Base-by-base conservation (phyloP, 1,284 basidiomycete genomes). In the Quambalaria eucalypti region DNA sequence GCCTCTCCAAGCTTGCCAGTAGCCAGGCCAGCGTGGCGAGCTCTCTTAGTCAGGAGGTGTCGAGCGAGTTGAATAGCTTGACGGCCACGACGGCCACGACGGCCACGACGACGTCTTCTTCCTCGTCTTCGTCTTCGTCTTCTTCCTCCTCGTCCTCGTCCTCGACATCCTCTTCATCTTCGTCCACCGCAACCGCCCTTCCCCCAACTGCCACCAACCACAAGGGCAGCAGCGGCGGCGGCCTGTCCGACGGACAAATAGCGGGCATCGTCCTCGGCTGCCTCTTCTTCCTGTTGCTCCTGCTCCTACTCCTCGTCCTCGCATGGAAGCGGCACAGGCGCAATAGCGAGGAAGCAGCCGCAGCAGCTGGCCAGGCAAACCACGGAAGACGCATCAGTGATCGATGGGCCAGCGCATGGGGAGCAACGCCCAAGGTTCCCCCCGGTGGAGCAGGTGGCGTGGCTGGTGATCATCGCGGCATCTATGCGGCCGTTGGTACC, bases 211-310 rank as follows among this genome's bases (percentile, higher is more conserved):
- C n/a, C n/a, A n/a, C n/a, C n/a, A n/a, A n/a, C n/a, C n/a, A n/a
- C n/a, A n/a, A n/a, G n/a, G n/a, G n/a, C n/a, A n/a, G n/a, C n/a
- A 31, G 48, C 1, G 30, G 46, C 16, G 50, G 44, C 5, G 49
- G 55, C 14, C 55, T 68, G 6, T 62, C 62, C 10, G 63, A 61
- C 7, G 65, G 66, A 5, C 66, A 68, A 48, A 68, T 68, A 14
- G 65, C 66, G 1, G 66, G 66, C 12, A 63, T 68, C 23, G 66
- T 68, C 9, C 46, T 68, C 5, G 66, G 66, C 28, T 42, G 57
- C 5, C 36, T 68, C 10, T 52, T 62, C 21, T 60, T 48, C 9
- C 52, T 66, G 6, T 55, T 67, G 2, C 48, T 68, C 2, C 56
- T 66, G 0, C 58, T 68, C 1, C 46, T 68, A 12, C 56, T 66